phyloP scores from a whole-genome alignment of 805 yeast species.

The Metschnikowia kunwiensis region DNA sequence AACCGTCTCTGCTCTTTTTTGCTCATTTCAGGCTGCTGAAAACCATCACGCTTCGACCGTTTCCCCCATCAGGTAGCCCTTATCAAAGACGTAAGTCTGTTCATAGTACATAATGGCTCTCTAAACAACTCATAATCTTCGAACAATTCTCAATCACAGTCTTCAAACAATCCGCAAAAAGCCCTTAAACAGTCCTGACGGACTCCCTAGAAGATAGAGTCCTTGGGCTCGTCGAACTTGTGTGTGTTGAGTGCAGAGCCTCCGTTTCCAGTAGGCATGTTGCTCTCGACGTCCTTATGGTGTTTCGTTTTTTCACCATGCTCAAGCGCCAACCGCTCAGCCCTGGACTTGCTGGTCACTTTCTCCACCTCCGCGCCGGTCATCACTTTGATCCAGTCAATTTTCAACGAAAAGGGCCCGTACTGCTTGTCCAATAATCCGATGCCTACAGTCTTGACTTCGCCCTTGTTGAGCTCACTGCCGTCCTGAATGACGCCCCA shows the following conservation, averaged over 20 bases:
- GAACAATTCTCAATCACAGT: too few relatives aligned
- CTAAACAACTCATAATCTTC: too few relatives aligned
- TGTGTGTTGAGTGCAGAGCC: conserved; percentile 29
- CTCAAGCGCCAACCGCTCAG: conserved; percentile 19
- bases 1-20: too few relatives aligned
- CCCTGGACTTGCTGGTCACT: conserved; percentile 37
- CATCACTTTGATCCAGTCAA: conserved; percentile 72
- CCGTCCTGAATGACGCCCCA: conserved; percentile 62
- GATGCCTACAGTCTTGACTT: conserved; percentile 69
- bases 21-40: too few relatives aligned
- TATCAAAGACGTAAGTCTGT: too few relatives aligned
- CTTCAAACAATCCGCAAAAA: too few relatives aligned
- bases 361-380: conserved; percentile 51
- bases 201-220: conserved; percentile 30
- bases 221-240: conserved; percentile 33
- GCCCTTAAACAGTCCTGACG: too few relatives aligned
- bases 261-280: conserved; percentile 23
- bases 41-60: too few relatives aligned
- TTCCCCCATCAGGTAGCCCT: too few relatives aligned
- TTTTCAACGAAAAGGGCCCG: conserved; percentile 68
- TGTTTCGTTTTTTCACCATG: conserved; percentile 4
- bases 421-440: conserved; percentile 75
- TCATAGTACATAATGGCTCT: too few relatives aligned
- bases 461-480: conserved; percentile 56
- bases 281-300: conserved; percentile 17